Evolutionary conservation across 306 rosid species (phyloP), one percentile per base, ranked within the genome.

Genomic region (Acacia confusa): DNA sequence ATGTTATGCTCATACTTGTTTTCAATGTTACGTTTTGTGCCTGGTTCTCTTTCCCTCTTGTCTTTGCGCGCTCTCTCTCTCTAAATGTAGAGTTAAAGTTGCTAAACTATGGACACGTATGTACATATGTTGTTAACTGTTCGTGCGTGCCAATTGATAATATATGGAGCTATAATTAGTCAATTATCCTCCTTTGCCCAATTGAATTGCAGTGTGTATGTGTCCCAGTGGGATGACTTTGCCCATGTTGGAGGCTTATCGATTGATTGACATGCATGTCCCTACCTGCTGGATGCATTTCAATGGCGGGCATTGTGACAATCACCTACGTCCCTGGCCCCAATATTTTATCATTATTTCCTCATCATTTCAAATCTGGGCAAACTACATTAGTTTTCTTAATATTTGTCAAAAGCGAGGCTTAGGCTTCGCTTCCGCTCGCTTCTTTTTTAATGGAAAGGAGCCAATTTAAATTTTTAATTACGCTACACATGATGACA

Each of bases 231-330:
- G 7, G 4, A 22, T 70, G 72, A 20, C 72, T 75, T 71, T 74
- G 43, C 73, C 50, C 84, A 70, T 77, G 50, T 50, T 30, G 27
- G n/a, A 43, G 40, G 57, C 2, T 47, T 24, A 52, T 72, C 24
- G 55, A 72, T 81, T 66, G 32, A 24, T 11, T 9, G 70, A 81
- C 45, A 65, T 25, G 52, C 45, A 65, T 25, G 52, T 76, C 84
- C 84, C 82, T 32, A 72, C 77, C 32, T 60, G n/a, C 1, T 12
- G n/a, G n/a, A 25, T 61, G 6, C 27, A 61, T 70, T n/a, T 41
- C 65, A 76, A 80, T 84, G 79, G 71, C 17, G 38, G 67, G 9
- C 38, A 61, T 12, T 48, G 9, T 22, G 44, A 48, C 32, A 72
- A 72, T 14, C 4, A 47, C 30, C 15, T 36, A 22, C 41, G 63